These are phyloP conservation scores for Vickermania spadyakhi DNA, from an alignment of 208 protist genomes.

Conservation along the genomic window DNA sequence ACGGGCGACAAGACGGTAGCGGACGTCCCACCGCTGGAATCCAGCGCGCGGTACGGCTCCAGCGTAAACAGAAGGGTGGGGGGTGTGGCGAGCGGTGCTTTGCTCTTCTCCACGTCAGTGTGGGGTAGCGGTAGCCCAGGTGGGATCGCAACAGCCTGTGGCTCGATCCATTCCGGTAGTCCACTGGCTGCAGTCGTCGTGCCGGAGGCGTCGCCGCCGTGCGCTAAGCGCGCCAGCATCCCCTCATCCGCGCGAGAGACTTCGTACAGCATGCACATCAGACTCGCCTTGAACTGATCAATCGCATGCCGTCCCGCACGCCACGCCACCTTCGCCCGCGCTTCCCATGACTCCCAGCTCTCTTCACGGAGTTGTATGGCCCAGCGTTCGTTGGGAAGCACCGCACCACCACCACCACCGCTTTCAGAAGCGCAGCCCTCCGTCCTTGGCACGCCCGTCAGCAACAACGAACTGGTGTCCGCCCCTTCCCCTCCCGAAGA, in stretches of 20 bases:
- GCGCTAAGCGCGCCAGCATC: conserved; percentile 12
- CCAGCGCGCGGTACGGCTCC: background rate
- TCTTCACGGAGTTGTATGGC: too few species aligned
- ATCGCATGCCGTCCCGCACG: conserved; percentile 6
- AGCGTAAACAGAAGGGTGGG: background rate
- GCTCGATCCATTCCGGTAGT: conserved; percentile 50
- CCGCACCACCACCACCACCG: background rate
- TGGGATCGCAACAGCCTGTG: conserved; percentile 4
- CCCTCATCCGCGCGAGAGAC: conserved; percentile 47
- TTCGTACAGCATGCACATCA: conserved; percentile 88
- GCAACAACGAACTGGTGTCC: too few species aligned
- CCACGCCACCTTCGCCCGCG: too few species aligned
- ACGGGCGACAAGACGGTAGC: background rate
- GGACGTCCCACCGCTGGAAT: background rate
- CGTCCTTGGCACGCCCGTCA: too few species aligned
- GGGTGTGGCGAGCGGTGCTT: background rate
- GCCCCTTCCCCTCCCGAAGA: too few species aligned
- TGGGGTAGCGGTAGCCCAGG: too few species aligned
- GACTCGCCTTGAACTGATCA: conserved; percentile 56
- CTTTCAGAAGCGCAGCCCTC: too few species aligned
- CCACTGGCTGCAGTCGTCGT: conserved; percentile 21
- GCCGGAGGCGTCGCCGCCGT: background rate
- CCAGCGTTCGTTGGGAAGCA: background rate
- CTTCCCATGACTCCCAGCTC: too few species aligned
- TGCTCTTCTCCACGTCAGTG: background rate